Conservation (phyloP, 495 filamentous ascomycete species). For the Darksidea phi region DNA sequence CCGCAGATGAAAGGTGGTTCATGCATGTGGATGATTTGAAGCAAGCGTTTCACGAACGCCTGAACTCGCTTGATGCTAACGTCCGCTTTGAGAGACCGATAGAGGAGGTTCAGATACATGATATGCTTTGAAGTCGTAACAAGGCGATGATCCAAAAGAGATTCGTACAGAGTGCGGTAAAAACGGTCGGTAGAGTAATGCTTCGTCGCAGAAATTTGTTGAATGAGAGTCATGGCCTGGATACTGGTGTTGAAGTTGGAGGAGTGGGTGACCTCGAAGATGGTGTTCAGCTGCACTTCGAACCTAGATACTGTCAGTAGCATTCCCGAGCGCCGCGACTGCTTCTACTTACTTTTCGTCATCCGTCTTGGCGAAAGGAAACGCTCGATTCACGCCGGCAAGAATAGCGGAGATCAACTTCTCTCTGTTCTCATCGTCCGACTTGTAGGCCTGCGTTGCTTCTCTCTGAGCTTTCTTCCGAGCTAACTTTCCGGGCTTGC, state of each 20-base stretch:
- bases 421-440: constrained; percentile 70
- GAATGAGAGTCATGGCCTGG: constrained; percentile 92
- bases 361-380: constrained; percentile 84
- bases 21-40: constrained; percentile 82
- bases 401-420: constrained; percentile 88
- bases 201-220: constrained; percentile 80
- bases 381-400: constrained; percentile 91
- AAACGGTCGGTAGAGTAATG: constrained; percentile 80
- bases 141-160: constrained; percentile 83
- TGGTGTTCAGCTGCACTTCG: constrained; percentile 83
- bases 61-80: constrained; percentile 84
- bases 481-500: constrained; percentile 50
- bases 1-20: constrained; percentile 91
- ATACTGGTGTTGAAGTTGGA: constrained; percentile 98
- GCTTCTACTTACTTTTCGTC: constrained; percentile 58
- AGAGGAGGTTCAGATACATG: constrained; percentile 89
- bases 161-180: constrained; percentile 93
- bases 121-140: constrained; percentile 90
- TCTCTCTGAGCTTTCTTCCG: constrained; percentile 53
- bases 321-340: too few species aligned
- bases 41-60: constrained; percentile 84
- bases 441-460: constrained; percentile 48
- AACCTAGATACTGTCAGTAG: constrained; percentile 43
- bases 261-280: constrained; percentile 94
- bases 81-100: constrained; percentile 81